phyloP scores from a whole-genome alignment of 345 rosid genomes.

The Ceriops decandra region DNA sequence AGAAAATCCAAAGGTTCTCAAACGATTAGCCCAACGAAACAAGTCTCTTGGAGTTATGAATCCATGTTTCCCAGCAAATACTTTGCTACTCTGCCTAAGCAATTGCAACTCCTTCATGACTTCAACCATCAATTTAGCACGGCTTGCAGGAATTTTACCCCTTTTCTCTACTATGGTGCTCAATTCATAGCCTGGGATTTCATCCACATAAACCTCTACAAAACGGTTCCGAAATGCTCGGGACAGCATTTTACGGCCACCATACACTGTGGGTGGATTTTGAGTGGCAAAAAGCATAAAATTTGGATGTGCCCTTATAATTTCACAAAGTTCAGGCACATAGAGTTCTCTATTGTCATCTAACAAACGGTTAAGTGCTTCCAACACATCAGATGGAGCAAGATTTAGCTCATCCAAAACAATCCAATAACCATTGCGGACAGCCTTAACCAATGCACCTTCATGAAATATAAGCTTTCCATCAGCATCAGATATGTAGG shows the following conservation, averaged over 20 bases:
- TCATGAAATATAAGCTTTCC: constrained; percentile 93
- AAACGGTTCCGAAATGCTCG: constrained; percentile 97
- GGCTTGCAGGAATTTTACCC: constrained; percentile 68
- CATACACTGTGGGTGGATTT: constrained; percentile 88
- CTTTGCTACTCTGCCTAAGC: constrained; percentile 84
- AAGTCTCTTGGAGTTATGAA: constrained; percentile 93
- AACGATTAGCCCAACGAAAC: constrained; percentile 95
- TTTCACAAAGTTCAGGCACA: constrained; percentile 79
- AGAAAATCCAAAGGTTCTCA: constrained; percentile 56
- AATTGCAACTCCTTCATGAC: constrained; percentile 93
- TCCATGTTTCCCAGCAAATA: constrained; percentile 99
- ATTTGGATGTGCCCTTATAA: constrained; percentile 75
- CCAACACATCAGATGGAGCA: constrained; percentile 96
- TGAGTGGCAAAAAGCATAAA: constrained; percentile 99
- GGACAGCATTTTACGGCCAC: constrained; percentile 96
- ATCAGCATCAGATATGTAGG: constrained; percentile 67
- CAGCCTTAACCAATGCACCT: constrained; percentile 94
- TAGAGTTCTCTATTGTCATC: constrained; percentile 96
- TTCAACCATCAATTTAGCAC: constrained; percentile 79
- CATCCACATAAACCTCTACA: constrained; percentile 97
- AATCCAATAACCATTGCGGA: constrained; percentile 84
- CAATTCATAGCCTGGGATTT: constrained; percentile 83
- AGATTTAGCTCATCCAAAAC: constrained; percentile 92
- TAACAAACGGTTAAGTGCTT: constrained; percentile 84
- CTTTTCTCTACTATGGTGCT: constrained; percentile 59